Evolutionary conservation across 192 early-diverging fungal species (phyloP).

Genomic region (Nowakowskiella sp.): DNA sequence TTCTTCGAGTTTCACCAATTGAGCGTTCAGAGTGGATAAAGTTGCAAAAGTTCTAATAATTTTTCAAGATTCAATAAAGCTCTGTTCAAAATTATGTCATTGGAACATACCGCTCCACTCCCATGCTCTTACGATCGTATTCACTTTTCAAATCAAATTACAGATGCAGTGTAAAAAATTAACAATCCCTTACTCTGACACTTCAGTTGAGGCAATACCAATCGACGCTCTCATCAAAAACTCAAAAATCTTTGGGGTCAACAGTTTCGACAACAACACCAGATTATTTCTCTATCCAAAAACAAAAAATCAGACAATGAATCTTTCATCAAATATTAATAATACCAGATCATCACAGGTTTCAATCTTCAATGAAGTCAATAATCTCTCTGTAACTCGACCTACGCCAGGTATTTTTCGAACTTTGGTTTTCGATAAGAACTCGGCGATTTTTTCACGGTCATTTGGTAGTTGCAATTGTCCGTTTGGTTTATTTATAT

Average conservation of each 20-base stretch:
- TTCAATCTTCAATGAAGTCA: slow-evolving; percentile 44
- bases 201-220: slow-evolving; percentile 36
- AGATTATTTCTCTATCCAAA: slow-evolving; percentile 26
- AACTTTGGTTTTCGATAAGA: slow-evolving; percentile 35
- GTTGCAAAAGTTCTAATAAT: slow-evolving; percentile 35
- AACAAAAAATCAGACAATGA: too few relatives aligned
- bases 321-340: too few relatives aligned
- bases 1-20: slow-evolving; percentile 36
- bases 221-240: slow-evolving; percentile 36
- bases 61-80: neutral
- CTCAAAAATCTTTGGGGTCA: slow-evolving; percentile 34
- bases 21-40: slow-evolving; percentile 20
- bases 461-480: slow-evolving; percentile 44
- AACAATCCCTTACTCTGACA: too few relatives aligned
- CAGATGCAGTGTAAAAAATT: too few relatives aligned
- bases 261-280: slow-evolving; percentile 34
- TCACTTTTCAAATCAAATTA: too few relatives aligned
- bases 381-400: slow-evolving; percentile 42
- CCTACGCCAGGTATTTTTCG: slow-evolving; percentile 55
- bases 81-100: neutral
- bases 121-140: slow-evolving; percentile 40
- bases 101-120: slow-evolving; percentile 32
- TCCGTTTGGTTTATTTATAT: slow-evolving; percentile 67
- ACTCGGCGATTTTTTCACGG: slow-evolving; percentile 30
- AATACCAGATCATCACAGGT: slow-evolving; percentile 42